Conservation (phyloP, 768 basidiomycete species). For the Pisolithus tinctorius region DNA sequence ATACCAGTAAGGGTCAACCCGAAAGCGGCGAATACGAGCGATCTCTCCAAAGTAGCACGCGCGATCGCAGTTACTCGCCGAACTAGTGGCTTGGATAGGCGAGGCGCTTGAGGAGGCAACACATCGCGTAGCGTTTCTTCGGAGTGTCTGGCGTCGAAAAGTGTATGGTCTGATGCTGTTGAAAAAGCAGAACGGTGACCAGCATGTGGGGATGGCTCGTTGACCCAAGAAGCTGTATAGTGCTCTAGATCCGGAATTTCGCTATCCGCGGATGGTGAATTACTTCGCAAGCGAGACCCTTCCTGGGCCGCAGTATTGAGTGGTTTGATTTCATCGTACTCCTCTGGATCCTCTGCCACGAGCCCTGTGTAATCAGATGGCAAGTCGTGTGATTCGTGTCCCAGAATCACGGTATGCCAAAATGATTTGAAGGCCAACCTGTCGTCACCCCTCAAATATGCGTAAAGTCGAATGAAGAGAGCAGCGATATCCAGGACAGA, state of each 20-base stretch:
- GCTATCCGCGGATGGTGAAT: constrained; percentile 17
- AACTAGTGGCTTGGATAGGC: constrained; percentile 21
- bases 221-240: constrained; percentile 49
- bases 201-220: constrained; percentile 20
- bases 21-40: constrained; percentile 67
- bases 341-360: constrained; percentile 47
- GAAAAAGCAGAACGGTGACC: constrained; percentile 34
- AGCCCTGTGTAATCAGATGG: constrained; percentile 53
- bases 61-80: constrained; percentile 37
- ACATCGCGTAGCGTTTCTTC: constrained; percentile 51
- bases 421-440: constrained; percentile 42
- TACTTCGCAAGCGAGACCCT: constrained; percentile 11
- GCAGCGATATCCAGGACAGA: constrained; percentile 50
- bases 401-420: constrained; percentile 53
- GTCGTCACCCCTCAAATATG: constrained; percentile 39
- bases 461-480: constrained; percentile 42
- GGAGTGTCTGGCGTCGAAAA: constrained; percentile 46
- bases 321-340: constrained; percentile 42
- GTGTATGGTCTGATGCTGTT: constrained; percentile 44
- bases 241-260: constrained; percentile 13
- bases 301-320: constrained; percentile 4
- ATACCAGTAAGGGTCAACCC: constrained; percentile 62
- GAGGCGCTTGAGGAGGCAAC: constrained; percentile 13
- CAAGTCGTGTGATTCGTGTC: constrained; percentile 27
- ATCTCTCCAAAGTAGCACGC: constrained; percentile 54